Evolutionary conservation across 192 early-diverging fungal genomes (phyloP).

Genomic region (Umbelopsis vinacea): DNA sequence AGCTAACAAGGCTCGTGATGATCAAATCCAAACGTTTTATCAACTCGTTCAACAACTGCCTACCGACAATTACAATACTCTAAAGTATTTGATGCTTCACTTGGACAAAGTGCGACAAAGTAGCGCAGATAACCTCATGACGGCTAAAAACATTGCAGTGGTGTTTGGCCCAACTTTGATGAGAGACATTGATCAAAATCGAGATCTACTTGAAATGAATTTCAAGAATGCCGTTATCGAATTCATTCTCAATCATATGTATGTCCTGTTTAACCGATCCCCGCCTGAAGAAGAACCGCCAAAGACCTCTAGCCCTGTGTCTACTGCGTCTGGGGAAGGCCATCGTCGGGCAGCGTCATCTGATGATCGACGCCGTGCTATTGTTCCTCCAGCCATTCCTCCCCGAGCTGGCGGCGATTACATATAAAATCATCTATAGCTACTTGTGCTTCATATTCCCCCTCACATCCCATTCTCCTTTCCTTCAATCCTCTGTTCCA

Average conservation of each 20-base stretch:
- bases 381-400: background rate
- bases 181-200: constrained; percentile 58
- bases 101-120: constrained; percentile 64
- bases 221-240: constrained; percentile 70
- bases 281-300: constrained; percentile 2
- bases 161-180: constrained; percentile 92
- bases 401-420: constrained; percentile 14
- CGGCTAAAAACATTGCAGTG: constrained; percentile 86
- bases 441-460: background rate
- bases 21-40: constrained; percentile 46
- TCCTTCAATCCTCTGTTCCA: background rate
- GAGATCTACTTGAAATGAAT: constrained; percentile 74
- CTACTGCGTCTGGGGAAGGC: background rate
- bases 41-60: constrained; percentile 58
- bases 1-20: constrained; percentile 27
- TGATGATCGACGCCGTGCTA: constrained; percentile 1
- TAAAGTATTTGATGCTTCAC: constrained; percentile 68
- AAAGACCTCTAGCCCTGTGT: background rate
- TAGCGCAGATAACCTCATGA: constrained; percentile 86
- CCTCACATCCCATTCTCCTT: background rate
- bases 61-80: constrained; percentile 59
- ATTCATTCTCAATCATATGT: constrained; percentile 66
- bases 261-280: constrained; percentile 28
- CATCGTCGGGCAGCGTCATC: constrained; percentile 11
- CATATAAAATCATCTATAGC: background rate